Evolutionary conservation across 306 rosid species (phyloP).

Genomic region (Dalbergia cultrata): DNA sequence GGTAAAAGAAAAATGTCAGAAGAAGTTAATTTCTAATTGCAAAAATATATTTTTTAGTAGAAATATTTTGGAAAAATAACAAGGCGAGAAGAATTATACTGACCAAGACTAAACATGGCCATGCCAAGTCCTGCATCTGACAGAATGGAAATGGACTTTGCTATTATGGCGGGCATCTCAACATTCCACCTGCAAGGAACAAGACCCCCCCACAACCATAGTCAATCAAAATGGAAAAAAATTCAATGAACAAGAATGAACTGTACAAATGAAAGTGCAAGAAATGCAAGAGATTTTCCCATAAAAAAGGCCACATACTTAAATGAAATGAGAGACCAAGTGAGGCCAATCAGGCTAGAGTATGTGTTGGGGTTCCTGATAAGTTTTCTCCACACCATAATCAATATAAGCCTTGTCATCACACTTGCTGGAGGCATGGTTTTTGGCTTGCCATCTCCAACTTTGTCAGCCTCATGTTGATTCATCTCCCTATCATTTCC

Average conservation of each 20-base stretch:
- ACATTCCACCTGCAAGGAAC: slow-evolving; percentile 70
- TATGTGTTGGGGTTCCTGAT: slow-evolving; percentile 95
- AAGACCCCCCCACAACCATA: slow-evolving; percentile 18
- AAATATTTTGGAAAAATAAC: neutral
- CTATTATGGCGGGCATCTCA: slow-evolving; percentile 85
- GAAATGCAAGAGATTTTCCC: slow-evolving; percentile 9
- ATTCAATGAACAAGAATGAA: neutral
- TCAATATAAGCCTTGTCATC: slow-evolving; percentile 94
- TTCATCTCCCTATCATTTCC: slow-evolving; percentile 63
- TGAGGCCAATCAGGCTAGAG: slow-evolving; percentile 81
- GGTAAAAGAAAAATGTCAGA: slow-evolving; percentile 42
- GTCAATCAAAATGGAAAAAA: slow-evolving; percentile 28
- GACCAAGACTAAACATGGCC: slow-evolving; percentile 99
- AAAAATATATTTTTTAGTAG: neutral
- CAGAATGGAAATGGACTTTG: slow-evolving; percentile 83
- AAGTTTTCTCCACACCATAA: slow-evolving; percentile 95
- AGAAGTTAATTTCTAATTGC: neutral
- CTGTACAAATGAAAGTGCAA: slow-evolving; percentile 14
- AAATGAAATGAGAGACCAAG: slow-evolving; percentile 89
- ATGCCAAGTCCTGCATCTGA: slow-evolving; percentile 99
- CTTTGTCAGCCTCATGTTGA: slow-evolving; percentile 61
- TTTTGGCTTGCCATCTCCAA: slow-evolving; percentile 65
- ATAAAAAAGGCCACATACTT: slow-evolving; percentile 46
- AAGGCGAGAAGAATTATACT: slow-evolving; percentile 47
- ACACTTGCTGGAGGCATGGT: slow-evolving; percentile 90